These are phyloP conservation scores for Vitellaria paradoxa DNA, from an alignment of 179 eudicot genomes.

Conservation along the genomic window DNA sequence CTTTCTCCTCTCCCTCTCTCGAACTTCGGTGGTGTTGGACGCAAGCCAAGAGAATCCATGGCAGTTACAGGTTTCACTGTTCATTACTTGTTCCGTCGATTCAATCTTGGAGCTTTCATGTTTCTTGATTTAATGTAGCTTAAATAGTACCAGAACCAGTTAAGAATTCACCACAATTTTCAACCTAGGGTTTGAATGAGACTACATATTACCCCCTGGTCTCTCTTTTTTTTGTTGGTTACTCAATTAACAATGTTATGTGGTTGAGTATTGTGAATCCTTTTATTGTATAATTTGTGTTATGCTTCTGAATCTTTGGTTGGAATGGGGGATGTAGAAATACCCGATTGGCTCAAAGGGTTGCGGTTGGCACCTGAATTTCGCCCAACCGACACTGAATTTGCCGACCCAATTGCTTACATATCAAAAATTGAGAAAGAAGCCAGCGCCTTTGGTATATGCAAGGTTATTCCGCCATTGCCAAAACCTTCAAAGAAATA, in stretches of 20 bases:
- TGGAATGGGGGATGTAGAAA: conserved; percentile 58
- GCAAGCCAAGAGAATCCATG: conserved; percentile 11
- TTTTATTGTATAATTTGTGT: not conserved
- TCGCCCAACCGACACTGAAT: conserved; percentile 92
- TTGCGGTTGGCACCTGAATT: conserved; percentile 91
- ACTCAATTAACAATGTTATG: not conserved
- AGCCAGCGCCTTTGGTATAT: conserved; percentile 88
- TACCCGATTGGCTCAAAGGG: conserved; percentile 75
- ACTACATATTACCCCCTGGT: no score
- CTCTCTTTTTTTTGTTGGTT: not conserved
- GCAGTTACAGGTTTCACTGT: conserved; percentile 24
- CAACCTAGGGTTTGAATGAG: conserved; percentile 12
- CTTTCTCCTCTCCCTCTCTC: not conserved
- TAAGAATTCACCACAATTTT: not conserved
- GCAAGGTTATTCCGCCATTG: conserved; percentile 91
- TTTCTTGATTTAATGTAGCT: conserved; percentile 18
- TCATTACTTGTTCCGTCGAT: conserved; percentile 3
- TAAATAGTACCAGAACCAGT: not conserved
- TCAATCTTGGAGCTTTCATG: not conserved
- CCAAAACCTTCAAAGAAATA: conserved; percentile 83
- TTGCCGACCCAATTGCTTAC: conserved; percentile 95
- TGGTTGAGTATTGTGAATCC: not conserved
- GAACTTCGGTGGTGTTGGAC: conserved; percentile 11
- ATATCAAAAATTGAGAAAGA: conserved; percentile 95
- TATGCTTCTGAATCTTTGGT: conserved; percentile 11